phyloP scores from a whole-genome alignment of 2,329 filamentous ascomycete species.

The Zasmidium citrigriseum region DNA sequence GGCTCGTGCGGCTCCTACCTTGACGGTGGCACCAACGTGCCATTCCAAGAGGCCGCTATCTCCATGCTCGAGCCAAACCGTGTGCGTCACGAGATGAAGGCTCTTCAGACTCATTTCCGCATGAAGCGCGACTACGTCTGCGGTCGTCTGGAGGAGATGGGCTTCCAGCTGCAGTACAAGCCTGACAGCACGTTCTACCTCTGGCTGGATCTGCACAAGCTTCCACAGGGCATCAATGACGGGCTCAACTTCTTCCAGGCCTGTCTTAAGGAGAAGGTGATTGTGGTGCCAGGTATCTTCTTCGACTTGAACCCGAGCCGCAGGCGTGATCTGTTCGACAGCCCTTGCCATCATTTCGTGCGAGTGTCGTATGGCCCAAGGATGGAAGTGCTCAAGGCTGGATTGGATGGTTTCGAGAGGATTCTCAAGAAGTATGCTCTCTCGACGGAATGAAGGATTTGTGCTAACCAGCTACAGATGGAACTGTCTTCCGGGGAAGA shows the following conservation, averaged over 20 bases:
- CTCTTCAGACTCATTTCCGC: constrained; percentile 86
- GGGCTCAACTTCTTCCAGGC: constrained; percentile 97
- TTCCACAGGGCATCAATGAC: constrained; percentile 82
- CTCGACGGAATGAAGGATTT: neutral
- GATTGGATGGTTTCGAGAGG: constrained; percentile 81
- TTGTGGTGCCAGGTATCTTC: constrained; percentile 96
- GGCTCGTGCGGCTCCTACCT: constrained; percentile 91
- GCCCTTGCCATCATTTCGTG: constrained; percentile 88
- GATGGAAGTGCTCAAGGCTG: constrained; percentile 75
- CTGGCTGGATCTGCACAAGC: constrained; percentile 66
- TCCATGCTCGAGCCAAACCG: constrained; percentile 86
- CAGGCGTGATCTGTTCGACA: constrained; percentile 88
- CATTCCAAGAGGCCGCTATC: constrained; percentile 92
- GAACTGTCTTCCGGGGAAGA: constrained; percentile 2
- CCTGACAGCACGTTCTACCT: constrained; percentile 95
- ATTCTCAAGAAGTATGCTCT: constrained; percentile 68
- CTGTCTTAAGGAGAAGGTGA: constrained; percentile 89
- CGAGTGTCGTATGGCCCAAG: constrained; percentile 81
- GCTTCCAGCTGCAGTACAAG: constrained; percentile 76
- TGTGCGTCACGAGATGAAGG: constrained; percentile 82
- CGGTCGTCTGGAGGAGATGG: constrained; percentile 75
- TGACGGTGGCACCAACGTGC: constrained; percentile 90
- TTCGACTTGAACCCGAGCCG: constrained; percentile 93
- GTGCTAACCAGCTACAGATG: neutral
- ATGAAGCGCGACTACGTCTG: constrained; percentile 93